Conservation (phyloP, 768 basidiomycete genomes). For the Auriscalpium orientale region DNA sequence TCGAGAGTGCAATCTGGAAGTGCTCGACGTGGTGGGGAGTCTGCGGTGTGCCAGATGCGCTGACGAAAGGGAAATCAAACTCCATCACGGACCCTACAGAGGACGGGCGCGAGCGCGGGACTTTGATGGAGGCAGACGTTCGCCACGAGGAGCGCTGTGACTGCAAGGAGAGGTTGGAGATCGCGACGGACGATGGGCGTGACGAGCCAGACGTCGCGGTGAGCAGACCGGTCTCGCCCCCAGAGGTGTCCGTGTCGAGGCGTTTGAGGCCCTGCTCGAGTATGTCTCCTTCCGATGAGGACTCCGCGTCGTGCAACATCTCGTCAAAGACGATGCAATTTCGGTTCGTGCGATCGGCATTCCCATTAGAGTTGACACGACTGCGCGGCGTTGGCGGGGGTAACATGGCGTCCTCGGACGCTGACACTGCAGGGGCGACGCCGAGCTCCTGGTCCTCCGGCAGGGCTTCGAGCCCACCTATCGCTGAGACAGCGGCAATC, state of each 20-base stretch:
- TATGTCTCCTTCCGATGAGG: conserved; percentile 3
- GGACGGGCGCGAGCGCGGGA: conserved; percentile 9
- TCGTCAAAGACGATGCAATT: conserved; percentile 19
- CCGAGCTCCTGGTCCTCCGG: conserved; percentile 43
- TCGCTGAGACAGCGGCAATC: not conserved
- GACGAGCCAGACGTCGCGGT: conserved; percentile 14
- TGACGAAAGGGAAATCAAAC: conserved; percentile 8
- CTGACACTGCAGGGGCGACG: conserved; percentile 9
- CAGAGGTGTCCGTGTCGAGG: no score
- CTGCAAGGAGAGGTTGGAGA: conserved; percentile 18
- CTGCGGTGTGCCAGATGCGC: not conserved
- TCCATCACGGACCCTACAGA: conserved; percentile 9
- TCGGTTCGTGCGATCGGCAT: conserved; percentile 17
- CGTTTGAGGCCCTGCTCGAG: conserved; percentile 5
- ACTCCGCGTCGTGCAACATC: not conserved
- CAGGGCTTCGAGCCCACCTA: conserved; percentile 34
- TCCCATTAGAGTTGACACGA: conserved; percentile 18
- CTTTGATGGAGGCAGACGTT: conserved; percentile 15
- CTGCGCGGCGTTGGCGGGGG: conserved; percentile 15
- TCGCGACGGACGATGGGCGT: conserved; percentile 13
- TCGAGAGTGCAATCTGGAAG: not conserved
- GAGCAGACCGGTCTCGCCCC: not conserved
- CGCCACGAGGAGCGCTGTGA: conserved; percentile 20
- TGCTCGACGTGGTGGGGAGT: not conserved
- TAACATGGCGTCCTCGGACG: not conserved